Evolutionary conservation across 129 eudicot genomes (phyloP).

Genomic region (Artemisia tridentata): DNA sequence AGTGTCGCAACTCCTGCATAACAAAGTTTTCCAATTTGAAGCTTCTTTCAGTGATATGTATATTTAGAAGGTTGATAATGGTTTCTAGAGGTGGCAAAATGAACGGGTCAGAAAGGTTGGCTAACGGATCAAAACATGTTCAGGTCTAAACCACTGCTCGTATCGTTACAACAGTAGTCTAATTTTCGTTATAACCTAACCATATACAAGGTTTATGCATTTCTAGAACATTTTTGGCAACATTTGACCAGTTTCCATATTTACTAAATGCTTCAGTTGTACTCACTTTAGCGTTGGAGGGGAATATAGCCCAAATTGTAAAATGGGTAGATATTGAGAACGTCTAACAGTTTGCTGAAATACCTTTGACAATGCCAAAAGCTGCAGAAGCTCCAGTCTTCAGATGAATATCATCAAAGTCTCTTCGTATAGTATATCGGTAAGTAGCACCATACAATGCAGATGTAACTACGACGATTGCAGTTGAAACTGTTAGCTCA

Average conservation of each 20-base stretch:
- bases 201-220: background rate
- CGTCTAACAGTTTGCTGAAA: background rate
- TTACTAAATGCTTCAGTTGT: no score
- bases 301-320: background rate
- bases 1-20: constrained; percentile 77
- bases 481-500: constrained; percentile 56
- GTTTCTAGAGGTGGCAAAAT: background rate
- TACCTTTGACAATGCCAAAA: constrained; percentile 94
- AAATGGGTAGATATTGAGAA: background rate
- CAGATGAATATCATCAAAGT: constrained; percentile 73
- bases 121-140: background rate
- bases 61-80: background rate
- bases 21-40: background rate
- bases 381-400: constrained; percentile 86
- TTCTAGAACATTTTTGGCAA: background rate
- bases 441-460: constrained; percentile 89
- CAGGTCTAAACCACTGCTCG: background rate
- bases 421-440: constrained; percentile 81
- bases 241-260: background rate
- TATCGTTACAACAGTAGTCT: background rate
- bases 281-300: no score
- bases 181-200: background rate
- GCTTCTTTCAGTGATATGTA: background rate
- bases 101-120: background rate
- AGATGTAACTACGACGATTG: constrained; percentile 56